Conservation (phyloP, 2,329 filamentous ascomycete species). For the Colletotrichum shisoi region DNA sequence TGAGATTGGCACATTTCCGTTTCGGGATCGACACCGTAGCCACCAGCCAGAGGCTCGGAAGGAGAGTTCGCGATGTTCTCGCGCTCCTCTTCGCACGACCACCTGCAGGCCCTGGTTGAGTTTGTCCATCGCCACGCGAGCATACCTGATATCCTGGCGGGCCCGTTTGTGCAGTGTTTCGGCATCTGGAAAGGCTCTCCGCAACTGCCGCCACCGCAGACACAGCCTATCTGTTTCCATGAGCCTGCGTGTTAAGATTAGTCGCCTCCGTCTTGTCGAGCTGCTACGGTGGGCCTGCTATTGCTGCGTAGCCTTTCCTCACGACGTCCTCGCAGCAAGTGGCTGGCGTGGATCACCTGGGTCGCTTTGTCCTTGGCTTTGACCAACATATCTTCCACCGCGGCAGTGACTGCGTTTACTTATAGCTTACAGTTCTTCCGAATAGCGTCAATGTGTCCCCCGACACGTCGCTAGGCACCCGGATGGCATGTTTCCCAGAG, state of each 20-base stretch:
- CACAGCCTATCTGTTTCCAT: slow-evolving; percentile 39
- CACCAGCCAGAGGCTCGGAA: too few species aligned
- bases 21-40: too few species aligned
- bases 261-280: slow-evolving; percentile 38
- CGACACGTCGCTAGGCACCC: neutral
- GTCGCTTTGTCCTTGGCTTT: neutral
- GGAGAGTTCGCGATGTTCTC: too few species aligned
- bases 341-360: slow-evolving; percentile 1
- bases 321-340: neutral
- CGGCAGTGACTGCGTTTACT: neutral
- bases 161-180: slow-evolving; percentile 29
- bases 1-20: too few species aligned
- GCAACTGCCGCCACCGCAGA: slow-evolving; percentile 39
- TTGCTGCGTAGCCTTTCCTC: slow-evolving; percentile 14
- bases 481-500: neutral
- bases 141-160: neutral
- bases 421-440: neutral
- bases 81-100: neutral
- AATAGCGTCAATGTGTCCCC: neutral
- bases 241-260: slow-evolving; percentile 33
- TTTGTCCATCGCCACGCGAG: neutral
- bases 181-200: slow-evolving; percentile 37
- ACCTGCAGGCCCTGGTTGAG: neutral
- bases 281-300: slow-evolving; percentile 40
- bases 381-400: neutral